Base-by-base conservation (phyloP, 768 basidiomycete species). In the Hygrocybe coccinea region DNA sequence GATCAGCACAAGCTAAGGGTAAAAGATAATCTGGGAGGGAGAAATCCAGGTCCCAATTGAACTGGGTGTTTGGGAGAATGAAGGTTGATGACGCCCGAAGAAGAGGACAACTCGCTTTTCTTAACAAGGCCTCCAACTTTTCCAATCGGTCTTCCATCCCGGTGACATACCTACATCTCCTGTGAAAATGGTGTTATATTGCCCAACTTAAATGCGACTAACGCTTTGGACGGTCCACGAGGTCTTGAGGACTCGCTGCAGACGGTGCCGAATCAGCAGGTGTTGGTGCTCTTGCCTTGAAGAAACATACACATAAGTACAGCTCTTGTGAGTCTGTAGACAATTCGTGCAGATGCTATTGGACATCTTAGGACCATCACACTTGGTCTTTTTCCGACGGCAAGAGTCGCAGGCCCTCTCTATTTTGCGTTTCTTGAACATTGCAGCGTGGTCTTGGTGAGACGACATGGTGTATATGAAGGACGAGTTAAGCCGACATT, bases 221-320 rank as follows among this genome's bases (percentile, higher is more conserved):
- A 86, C 82, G 81, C 83, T 69, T 86, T 86, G 4, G 85, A 80
- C 21, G 85, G 85, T 0, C 83, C 83, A 52, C 85, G 76, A 55
- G 84, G 84, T 59, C 81, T 81, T 3, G 85, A 85, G 1, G 73
- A 74, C 65, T 85, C 84, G n/a, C 83, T 85, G 52, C 11, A 36
- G 43, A 54, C 8, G 7, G 37, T 29, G 22, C 36, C 36, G 49
- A 44, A n/a, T 38, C 15, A 19, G 60, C 33, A 33, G 34, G 34
- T 33, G 22, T 37, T 47, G 19, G 33, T 15, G 2, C 2, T 15
- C 10, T 8, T 15, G 4, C 9, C 54, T 51, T 3, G 39, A 47
- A 36, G 34, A 50, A 35, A 74, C 81, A 48, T 58, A 83, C 83
- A 84, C 58, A 62, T 86, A 86, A 25, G 83, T 83, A 56, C 85